These are phyloP conservation scores for Staphylotrichum longicolle DNA, from an alignment of 495 filamentous ascomycete genomes.

Conservation along the genomic window DNA sequence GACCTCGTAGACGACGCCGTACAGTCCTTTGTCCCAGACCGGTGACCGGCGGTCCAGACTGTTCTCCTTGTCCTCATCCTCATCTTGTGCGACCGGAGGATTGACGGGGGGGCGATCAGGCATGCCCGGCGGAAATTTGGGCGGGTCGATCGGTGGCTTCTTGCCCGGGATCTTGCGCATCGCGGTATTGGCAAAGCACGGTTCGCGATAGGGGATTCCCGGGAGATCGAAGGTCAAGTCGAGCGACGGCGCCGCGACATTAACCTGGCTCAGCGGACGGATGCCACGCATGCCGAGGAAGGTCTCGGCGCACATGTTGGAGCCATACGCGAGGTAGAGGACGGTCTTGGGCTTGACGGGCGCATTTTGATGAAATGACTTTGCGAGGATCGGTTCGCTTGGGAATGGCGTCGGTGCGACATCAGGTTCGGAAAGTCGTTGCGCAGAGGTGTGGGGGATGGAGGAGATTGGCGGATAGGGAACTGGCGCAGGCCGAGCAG, in stretches of 20 bases:
- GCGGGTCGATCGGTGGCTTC: constrained; percentile 33
- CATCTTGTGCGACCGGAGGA: constrained; percentile 28
- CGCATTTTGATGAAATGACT: constrained; percentile 9
- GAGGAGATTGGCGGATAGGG: constrained; percentile 27
- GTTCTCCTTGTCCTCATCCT: constrained; percentile 18
- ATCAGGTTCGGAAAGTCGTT: constrained; percentile 34
- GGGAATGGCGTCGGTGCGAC: constrained; percentile 29
- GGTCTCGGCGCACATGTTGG: constrained; percentile 73
- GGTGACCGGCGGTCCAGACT: constrained; percentile 35
- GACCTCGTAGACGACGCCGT: constrained; percentile 95
- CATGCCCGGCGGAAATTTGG: constrained; percentile 35
- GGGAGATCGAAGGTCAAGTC: constrained; percentile 80
- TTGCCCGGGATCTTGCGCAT: constrained; percentile 48
- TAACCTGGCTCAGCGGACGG: constrained; percentile 69
- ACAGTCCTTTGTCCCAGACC: constrained; percentile 71
- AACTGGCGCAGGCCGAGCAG: constrained; percentile 4
- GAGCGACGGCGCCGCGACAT: constrained; percentile 76
- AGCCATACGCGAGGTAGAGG: constrained; percentile 93
- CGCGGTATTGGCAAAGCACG: constrained; percentile 84
- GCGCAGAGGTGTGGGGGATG: constrained; percentile 25
- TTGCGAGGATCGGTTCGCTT: constrained; percentile 28
- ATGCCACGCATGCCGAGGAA: constrained; percentile 76
- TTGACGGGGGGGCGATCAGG: constrained; percentile 16
- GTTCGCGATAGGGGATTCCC: constrained; percentile 82
- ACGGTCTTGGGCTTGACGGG: constrained; percentile 49